Evolutionary conservation across 2,329 filamentous ascomycete genomes (phyloP), one percentile per base, ranked within the genome.

Genomic region (Ophiosphaerella herpotricha): DNA sequence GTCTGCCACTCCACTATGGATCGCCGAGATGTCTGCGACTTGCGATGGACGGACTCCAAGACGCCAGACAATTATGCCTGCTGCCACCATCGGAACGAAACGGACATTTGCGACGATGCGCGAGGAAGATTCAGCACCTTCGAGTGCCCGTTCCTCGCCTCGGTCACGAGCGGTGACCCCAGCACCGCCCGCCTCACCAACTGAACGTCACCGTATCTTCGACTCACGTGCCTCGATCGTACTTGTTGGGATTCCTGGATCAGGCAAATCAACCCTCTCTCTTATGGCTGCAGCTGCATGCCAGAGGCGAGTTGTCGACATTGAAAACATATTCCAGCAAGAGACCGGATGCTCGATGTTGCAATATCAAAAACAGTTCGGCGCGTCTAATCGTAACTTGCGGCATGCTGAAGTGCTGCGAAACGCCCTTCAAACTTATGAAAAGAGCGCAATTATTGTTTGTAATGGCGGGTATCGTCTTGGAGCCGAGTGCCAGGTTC

Each of bases 211-310:
- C 46, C 74, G 61, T 35, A 66, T 69, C 13, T 88, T 88, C 61
- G 73, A 78, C 6, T 71, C 79, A 3, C 81, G 88, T 75, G 85
- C 86, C 2, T 90, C 88, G 1, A 84, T 92, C 46, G 82, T 91
- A 9, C 77, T 91, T 13, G 81, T 89, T 14, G 88, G 89, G 1
- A 85, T 90, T 45, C 84, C 86, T n/a, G 88, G 88, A 9, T 83
- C 86, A 4, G 89, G 89, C 9, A 91, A 91, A 70, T 87, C 87
- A 2, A 90, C 86, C 1, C 76, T 92, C 6, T 88, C 86, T 7
- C 82, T 91, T 43, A 90, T 92, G 56, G 85, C 87, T 7, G 87
- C 87, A 0, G 84, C 85, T 2, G 86, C 86, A 46, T 84, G 89
- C 68, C 83, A 84, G 47, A 80, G 86, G 35, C 83, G 83, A 43